Base-by-base conservation (phyloP, 352 stramenopile species). In the Globisporangium splendens region DNA sequence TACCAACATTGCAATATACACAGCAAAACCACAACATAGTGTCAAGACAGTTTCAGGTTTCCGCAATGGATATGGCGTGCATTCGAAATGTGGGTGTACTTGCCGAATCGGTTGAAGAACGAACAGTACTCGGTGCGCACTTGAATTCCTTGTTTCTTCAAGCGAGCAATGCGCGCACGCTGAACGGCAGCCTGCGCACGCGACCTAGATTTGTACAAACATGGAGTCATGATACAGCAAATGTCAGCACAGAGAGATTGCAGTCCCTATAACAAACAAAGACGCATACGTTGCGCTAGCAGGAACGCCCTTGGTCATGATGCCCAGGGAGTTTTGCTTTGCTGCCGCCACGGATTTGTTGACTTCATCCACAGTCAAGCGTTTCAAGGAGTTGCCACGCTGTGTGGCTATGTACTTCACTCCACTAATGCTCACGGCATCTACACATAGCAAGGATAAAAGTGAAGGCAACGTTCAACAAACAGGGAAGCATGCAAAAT, bases 41-140 rank as follows among this genome's bases (percentile, higher is more conserved):
- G 39, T 47, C 35, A 53, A 61, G 59, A 7, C 4, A 18, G 21
- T 24, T 38, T 41, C 54, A 11, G 31, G 21, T 35, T 35, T 35
- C 5, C 28, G 28, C 0, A 35, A 35, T 11, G 28, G 24, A 35
- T 11, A 8, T 11, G 28, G 28, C 28, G 28, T 8, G 28, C 38
- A 18, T 18, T 48, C 11, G 28, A 12, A 1, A 31, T 24, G 21
- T 13, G 31, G 8, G 11, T 50, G 11, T 28, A 79, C 81, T 82
- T 87, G 74, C 83, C 83, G 49, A 89, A 92, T 38, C 83, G 77
- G 56, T 90, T 91, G 72, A 85, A 94, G 63, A 91, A 94, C 14
- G 70, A 76, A 56, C 84, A 94, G 57, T 91, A 87, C 55, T 90
- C 82, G 10, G 80, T 92, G 22, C 84, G 82, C 33, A 77, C 46